phyloP scores from a whole-genome alignment of 257 asterid genomes.

The Echites panduratus region DNA sequence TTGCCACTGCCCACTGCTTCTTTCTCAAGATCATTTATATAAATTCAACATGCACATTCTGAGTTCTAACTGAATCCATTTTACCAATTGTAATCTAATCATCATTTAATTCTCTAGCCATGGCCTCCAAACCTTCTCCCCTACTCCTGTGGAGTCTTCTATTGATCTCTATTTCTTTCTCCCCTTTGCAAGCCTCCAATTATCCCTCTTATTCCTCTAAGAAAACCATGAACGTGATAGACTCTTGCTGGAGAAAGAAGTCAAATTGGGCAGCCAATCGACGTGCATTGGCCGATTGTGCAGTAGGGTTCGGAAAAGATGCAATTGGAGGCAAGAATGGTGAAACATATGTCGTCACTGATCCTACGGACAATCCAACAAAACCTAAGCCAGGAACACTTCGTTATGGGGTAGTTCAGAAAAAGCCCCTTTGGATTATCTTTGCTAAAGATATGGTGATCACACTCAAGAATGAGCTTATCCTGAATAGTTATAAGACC shows the following conservation, averaged over 20 bases:
- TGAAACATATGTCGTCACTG: conserved; percentile 45
- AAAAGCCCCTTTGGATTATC: conserved; percentile 61
- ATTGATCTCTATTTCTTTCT: conserved; percentile 7
- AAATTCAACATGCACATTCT: background rate
- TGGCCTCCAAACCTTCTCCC: conserved; percentile 31
- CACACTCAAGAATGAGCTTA: conserved; percentile 50
- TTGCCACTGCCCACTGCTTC: conserved; percentile 32
- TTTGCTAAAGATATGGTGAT: conserved; percentile 61
- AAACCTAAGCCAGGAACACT: conserved; percentile 72
- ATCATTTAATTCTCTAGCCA: conserved; percentile 18
- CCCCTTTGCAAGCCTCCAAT: conserved; percentile 22
- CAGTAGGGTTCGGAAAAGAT: conserved; percentile 57
- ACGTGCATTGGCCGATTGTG: conserved; percentile 58
- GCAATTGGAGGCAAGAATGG: conserved; percentile 72
- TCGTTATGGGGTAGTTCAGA: conserved; percentile 59
- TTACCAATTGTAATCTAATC: conserved; percentile 10
- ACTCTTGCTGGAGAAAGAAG: conserved; percentile 63
- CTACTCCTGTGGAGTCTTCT: conserved; percentile 27
- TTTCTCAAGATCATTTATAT: conserved; percentile 8
- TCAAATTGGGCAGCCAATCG: conserved; percentile 67
- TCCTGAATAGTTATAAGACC: conserved; percentile 71
- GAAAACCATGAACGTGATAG: conserved; percentile 48
- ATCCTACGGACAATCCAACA: conserved; percentile 52
- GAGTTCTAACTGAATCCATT: background rate
- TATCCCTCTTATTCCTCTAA: conserved; percentile 11